Percentiles rank a stretch among this genome's conserved stretches.
phyloP scores from a whole-genome alignment of 345 rosid genomes.

The Heritiera littoralis region DNA sequence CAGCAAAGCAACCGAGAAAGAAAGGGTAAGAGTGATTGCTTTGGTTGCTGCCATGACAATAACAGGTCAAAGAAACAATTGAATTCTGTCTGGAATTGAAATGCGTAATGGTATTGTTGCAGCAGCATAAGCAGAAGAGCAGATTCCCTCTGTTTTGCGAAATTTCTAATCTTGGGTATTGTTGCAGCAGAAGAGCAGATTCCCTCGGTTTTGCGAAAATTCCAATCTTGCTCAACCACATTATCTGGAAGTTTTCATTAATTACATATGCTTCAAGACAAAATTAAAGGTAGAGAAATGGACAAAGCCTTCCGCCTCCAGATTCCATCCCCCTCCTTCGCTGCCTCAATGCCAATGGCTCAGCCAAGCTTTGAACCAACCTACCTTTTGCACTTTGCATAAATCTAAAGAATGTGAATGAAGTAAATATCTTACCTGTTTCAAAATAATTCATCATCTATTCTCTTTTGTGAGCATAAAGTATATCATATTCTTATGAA shows the following conservation, averaged over 20 bases:
- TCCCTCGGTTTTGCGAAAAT: neutral
- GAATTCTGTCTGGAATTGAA: neutral
- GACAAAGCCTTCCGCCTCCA: too few species aligned
- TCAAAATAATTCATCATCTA: too few species aligned
- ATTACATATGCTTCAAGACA: too few species aligned
- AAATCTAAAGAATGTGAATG: too few species aligned
- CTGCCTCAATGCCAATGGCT: neutral
- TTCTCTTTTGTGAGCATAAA: too few species aligned
- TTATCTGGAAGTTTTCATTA: neutral
- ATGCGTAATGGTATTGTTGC: neutral
- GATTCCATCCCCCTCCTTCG: neutral
- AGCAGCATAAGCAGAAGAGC: neutral
- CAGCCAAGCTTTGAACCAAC: neutral
- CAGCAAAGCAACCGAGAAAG: too few species aligned
- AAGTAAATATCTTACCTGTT: too few species aligned
- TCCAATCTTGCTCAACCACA: neutral
- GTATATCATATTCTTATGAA: too few species aligned
- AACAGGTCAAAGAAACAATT: neutral
- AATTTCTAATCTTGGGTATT: neutral
- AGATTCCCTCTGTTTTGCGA: neutral
- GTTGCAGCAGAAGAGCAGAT: neutral
- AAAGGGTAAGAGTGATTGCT: too few species aligned
- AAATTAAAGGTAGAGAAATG: too few species aligned
- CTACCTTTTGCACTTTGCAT: too few species aligned
- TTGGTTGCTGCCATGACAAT: neutral